Conservation (phyloP, 345 rosid genomes). For the Eutrema heterophyllum region DNA sequence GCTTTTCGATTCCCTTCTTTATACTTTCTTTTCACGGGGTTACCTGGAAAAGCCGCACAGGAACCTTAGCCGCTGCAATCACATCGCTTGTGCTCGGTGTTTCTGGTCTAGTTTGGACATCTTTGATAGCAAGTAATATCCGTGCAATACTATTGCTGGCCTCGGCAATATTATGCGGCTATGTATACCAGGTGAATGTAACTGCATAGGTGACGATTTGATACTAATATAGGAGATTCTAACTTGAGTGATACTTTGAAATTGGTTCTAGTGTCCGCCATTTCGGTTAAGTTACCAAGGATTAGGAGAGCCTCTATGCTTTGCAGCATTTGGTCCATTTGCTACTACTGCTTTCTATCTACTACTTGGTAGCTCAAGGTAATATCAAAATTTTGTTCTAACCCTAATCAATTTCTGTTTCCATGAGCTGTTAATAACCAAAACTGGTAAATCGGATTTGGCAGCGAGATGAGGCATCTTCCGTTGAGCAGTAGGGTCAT, state of each 20-base stretch:
- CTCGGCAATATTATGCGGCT: constrained; percentile 67
- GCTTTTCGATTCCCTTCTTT: not conserved
- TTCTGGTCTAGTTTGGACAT: constrained; percentile 59
- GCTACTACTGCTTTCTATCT: constrained; percentile 85
- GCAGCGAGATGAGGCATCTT: constrained; percentile 43
- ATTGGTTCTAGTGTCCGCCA: constrained; percentile 70
- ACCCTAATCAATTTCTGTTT: not conserved
- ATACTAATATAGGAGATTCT: not conserved
- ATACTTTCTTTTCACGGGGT: not conserved
- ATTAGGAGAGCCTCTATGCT: constrained; percentile 91
- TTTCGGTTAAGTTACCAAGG: constrained; percentile 90
- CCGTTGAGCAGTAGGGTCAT: constrained; percentile 54
- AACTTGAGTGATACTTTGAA: not conserved
- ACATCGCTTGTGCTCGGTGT: constrained; percentile 48
- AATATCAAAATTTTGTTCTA: not conserved
- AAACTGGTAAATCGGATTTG: constrained; percentile 9
- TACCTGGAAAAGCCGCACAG: constrained; percentile 49
- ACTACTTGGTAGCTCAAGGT: constrained; percentile 61
- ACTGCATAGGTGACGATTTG: not conserved
- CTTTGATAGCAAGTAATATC: constrained; percentile 45
- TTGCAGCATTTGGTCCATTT: constrained; percentile 93
- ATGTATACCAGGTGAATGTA: constrained; percentile 66
- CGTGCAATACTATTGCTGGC: constrained; percentile 55
- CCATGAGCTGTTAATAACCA: not conserved
- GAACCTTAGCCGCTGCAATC: constrained; percentile 56